A percentile compares a stretch with the other conserved stretches of the same genome.
Conservation (phyloP, 179 eudicot genomes). For the Actinidia polygama region DNA sequence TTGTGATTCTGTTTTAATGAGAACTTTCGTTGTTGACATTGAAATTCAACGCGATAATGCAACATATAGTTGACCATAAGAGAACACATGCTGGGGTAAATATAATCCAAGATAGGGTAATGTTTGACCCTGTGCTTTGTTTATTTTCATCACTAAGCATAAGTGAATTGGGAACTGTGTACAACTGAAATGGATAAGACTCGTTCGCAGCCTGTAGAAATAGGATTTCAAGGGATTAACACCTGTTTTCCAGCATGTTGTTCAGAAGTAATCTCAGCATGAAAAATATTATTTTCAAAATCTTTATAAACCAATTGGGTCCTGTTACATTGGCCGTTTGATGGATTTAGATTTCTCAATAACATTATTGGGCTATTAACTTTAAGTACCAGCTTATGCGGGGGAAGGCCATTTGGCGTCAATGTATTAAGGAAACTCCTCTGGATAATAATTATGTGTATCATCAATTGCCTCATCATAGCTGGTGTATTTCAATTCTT, state of each 20-base stretch:
- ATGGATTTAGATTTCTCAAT: not conserved
- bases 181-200: not conserved
- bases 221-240: not conserved
- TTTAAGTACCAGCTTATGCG: not conserved
- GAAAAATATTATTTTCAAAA: not conserved
- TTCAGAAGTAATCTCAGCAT: not conserved
- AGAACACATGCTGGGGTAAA: not conserved
- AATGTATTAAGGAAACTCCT: not conserved
- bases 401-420: slow-evolving; percentile 7
- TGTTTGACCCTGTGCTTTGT: not conserved
- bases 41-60: not conserved
- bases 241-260: not conserved
- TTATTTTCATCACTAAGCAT: not conserved
- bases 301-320: not conserved
- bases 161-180: not conserved
- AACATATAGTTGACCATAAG: not conserved
- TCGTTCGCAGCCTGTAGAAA: not conserved
- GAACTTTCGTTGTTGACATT: not conserved
- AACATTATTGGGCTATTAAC: not conserved
- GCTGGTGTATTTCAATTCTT: not conserved
- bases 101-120: not conserved
- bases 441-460: not conserved
- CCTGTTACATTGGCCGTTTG: not conserved
- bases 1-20: slow-evolving; percentile 22
- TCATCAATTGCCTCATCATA: not conserved